Base-by-base conservation (phyloP, 495 filamentous ascomycete species). In the Aspergillus cavernicola region DNA sequence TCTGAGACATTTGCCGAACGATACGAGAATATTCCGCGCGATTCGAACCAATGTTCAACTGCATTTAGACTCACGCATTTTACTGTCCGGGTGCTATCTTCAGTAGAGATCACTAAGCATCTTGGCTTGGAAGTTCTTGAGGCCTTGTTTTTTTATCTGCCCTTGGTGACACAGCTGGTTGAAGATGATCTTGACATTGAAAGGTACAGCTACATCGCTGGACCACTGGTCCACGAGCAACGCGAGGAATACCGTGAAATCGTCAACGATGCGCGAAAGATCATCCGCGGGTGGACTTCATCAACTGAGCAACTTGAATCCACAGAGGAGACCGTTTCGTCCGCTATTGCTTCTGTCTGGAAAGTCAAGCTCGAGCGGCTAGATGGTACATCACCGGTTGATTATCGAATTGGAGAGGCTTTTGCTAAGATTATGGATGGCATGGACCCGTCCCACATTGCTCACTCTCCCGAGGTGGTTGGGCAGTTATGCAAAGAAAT, bases 31-130 rank as follows among this genome's bases (percentile, higher is more conserved):
- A 55, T 79, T 18, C 59, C 74, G 20, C 70, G 84, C 35, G 91
- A 97, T 68, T 69, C 72, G 2, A 75, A 76, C 44, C 88, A 87
- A 1, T 82, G 81, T 18, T 90, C 90, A 1, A 72, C 80, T 47
- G 82, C 88, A 15, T 80, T 92, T 26, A 77, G 93, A 43, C 84
- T 95, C 71, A 80, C 85, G 15, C 66, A 81, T 37, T 95, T 88
- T 66, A 78, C 80, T 0, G 70, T 76, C 12, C 77, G 73, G 43
- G 60, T 91, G 11, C 53, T 92, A 12, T 68, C 67, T 19, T 64
- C 50, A 7, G 57, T 64, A 20, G 55, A 71, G 11, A 24, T 73
- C 10, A 50, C 56, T 10, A 38, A 52, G 19, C 44, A 67, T n/a
- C 55, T 77, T 15, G 61, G 62, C 37, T 35, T 47, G 6, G 65